Conservation (phyloP, 2,329 filamentous ascomycete genomes). For the Juglanconis juglandina region DNA sequence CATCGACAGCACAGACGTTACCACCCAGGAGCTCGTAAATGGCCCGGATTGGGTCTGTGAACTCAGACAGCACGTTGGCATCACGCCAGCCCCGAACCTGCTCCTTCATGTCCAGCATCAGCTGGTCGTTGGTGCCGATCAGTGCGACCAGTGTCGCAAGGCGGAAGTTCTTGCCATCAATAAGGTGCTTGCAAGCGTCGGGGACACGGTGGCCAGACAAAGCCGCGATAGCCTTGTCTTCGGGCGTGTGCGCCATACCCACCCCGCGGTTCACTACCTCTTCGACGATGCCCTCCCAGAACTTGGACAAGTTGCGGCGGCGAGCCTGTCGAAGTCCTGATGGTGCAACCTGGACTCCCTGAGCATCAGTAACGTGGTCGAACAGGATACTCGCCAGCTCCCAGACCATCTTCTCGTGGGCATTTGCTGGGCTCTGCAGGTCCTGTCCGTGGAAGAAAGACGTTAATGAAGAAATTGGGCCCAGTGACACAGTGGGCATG, state of each 20-base stretch:
- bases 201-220: constrained; percentile 75
- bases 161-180: constrained; percentile 73
- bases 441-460: constrained; percentile 43
- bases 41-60: constrained; percentile 77
- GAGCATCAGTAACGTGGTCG: constrained; percentile 50
- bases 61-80: constrained; percentile 80
- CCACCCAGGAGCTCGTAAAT: constrained; percentile 88
- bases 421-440: constrained; percentile 26
- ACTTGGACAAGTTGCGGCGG: constrained; percentile 64
- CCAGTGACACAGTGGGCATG: constrained; percentile 57
- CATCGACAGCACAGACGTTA: constrained; percentile 79
- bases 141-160: constrained; percentile 82
- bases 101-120: constrained; percentile 70
- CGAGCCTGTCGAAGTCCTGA: constrained; percentile 33
- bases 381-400: constrained; percentile 83
- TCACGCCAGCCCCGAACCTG: constrained; percentile 84
- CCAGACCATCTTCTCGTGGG: constrained; percentile 77
- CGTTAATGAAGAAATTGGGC: constrained; percentile 43
- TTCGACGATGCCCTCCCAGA: constrained; percentile 66
- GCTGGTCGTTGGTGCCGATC: constrained; percentile 68
- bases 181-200: constrained; percentile 77
- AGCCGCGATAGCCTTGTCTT: constrained; percentile 80
- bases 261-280: constrained; percentile 52
- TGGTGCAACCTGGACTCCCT: constrained; percentile 28
- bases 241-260: constrained; percentile 58